Evolutionary conservation across 768 basidiomycete genomes (phyloP).

Genomic region (Trametes coccinea): DNA sequence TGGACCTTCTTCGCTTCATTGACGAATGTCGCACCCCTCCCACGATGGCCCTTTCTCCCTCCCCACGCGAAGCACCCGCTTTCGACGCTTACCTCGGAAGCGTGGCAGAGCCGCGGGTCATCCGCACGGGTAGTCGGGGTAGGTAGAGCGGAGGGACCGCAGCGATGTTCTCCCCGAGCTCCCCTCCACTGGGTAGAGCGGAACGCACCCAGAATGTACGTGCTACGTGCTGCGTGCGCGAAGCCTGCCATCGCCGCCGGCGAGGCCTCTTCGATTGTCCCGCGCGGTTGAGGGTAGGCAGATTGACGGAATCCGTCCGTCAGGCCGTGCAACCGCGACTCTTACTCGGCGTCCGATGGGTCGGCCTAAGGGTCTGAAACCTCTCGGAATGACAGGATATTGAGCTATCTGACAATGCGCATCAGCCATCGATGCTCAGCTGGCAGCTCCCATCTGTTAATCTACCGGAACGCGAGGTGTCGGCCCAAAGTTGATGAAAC

Average conservation of each 20-base stretch:
- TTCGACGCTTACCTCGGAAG: neutral
- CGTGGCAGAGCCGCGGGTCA: neutral
- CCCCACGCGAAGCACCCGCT: neutral
- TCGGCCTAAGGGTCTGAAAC: neutral
- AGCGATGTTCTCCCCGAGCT: slow-evolving; percentile 8
- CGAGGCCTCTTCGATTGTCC: neutral
- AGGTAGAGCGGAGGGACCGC: slow-evolving; percentile 3
- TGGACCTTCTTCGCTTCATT: too few species aligned
- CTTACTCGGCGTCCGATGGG: neutral
- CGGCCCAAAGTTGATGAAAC: neutral
- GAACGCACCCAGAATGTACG: slow-evolving; percentile 1
- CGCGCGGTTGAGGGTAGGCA: neutral
- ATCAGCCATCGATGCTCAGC: neutral
- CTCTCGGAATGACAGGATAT: too few species aligned
- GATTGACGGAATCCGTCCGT: slow-evolving; percentile 1
- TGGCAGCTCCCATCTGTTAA: slow-evolving; percentile 3
- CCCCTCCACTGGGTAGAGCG: slow-evolving; percentile 9
- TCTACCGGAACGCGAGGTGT: neutral
- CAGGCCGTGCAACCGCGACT: neutral
- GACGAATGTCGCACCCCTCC: too few species aligned
- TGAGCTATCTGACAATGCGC: neutral
- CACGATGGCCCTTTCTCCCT: too few species aligned
- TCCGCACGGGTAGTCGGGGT: neutral
- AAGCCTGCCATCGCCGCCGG: too few species aligned
- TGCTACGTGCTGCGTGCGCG: neutral